Evolutionary conservation across 202 grass and related monocot genomes (phyloP).

Genomic region (Elaeis oleifera): DNA sequence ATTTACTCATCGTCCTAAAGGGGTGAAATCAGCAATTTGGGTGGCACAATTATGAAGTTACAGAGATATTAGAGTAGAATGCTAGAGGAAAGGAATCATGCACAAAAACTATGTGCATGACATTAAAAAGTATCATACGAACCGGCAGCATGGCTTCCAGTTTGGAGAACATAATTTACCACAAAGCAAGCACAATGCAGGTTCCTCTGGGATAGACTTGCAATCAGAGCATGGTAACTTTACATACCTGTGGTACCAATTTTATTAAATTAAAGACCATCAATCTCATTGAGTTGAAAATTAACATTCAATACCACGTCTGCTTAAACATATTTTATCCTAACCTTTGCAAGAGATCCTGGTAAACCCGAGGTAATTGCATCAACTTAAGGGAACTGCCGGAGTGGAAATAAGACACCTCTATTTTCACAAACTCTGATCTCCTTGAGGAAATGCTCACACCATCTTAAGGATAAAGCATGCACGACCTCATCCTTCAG

Average conservation of each 20-base stretch:
- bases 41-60: constrained; percentile 1
- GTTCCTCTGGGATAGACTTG: constrained; percentile 70
- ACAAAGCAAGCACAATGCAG: constrained; percentile 85
- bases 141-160: constrained; percentile 95
- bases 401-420: constrained; percentile 50
- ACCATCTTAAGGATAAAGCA: constrained; percentile 73
- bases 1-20: constrained; percentile 67
- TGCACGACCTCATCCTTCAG: constrained; percentile 64
- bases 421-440: constrained; percentile 46
- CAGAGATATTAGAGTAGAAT: no score
- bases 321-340: constrained; percentile 18
- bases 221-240: constrained; percentile 80
- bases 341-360: constrained; percentile 94
- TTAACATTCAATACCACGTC: background rate
- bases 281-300: background rate
- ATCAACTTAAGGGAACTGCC: constrained; percentile 78
- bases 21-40: constrained; percentile 9
- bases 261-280: background rate
- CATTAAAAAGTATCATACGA: background rate
- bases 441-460: constrained; percentile 77
- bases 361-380: constrained; percentile 79
- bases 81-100: no score
- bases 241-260: constrained; percentile 46
- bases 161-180: constrained; percentile 79
- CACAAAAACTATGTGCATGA: background rate